Base-by-base conservation (phyloP, 202 grass and related monocot species). In the Cymbopogon flexuosus region DNA sequence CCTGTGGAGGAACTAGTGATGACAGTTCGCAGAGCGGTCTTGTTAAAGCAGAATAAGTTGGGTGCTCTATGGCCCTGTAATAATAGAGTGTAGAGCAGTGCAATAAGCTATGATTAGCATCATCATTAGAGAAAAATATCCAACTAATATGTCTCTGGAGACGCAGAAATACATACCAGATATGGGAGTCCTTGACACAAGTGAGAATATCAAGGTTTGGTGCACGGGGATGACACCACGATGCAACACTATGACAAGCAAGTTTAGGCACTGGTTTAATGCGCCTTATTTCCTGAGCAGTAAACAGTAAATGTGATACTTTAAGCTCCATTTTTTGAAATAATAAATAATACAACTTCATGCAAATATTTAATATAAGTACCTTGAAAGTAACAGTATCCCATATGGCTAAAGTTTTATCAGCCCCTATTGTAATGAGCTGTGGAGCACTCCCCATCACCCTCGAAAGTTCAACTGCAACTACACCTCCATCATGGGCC, bases 201-300 rank as follows among this genome's bases (percentile, higher is more conserved):
- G 96, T 95, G 72, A 99, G 87, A 84, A 99, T 99, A 91, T 99
- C 92, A 91, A 95, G 92, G 85, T 95, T 99, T 86, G 92, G 96
- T 85, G 92, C 96, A 51, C 92, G 88, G 74, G 96, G 92, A 86
- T 99, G 96, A 51, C 92, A 95, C 96, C 96, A 99, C 16, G 96
- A 99, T 93, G 92, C 86, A 82, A 99, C 92, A 81, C 96, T 99
- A 70, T 99, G 96, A 45, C 96, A 99, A 82, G 96, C 88, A 93
- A 99, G 92, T 86, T 91, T 99, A 49, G 90, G 77, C 70, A 99
- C 92, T 75, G 96, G 96, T 82, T 99, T 99, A 76, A 99, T 99
- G 61, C 92, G 92, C 62, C 96, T 96, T 77, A 99, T 84, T 99
- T 99, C 90, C 96, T 99, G 73, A 64, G 67, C 22, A 83, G 45